Evolutionary conservation across 2,329 filamentous ascomycete genomes (phyloP).

Genomic region (Biscogniauxia mediterranea): DNA sequence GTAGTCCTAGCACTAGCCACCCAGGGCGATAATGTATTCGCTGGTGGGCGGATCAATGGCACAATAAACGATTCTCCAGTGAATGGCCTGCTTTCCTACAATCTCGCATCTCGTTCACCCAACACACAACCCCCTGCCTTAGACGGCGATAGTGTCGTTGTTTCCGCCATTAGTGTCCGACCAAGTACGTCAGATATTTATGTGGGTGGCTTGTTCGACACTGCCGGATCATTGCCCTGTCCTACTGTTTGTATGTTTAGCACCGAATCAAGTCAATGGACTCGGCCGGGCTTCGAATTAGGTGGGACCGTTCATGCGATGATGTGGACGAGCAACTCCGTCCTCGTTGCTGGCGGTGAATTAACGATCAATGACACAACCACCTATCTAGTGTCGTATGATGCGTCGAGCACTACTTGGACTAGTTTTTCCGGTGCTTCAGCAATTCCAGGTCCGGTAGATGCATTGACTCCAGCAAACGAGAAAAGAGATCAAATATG

Average conservation of each 20-base stretch:
- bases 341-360: slow-evolving; percentile 75
- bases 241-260: slow-evolving; percentile 79
- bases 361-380: slow-evolving; percentile 64
- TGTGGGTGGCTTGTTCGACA: slow-evolving; percentile 81
- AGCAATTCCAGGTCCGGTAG: slow-evolving; percentile 75
- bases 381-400: slow-evolving; percentile 70
- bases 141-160: slow-evolving; percentile 65
- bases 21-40: slow-evolving; percentile 68
- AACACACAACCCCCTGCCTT: slow-evolving; percentile 73
- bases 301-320: slow-evolving; percentile 69
- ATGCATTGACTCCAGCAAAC: slow-evolving; percentile 72
- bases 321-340: slow-evolving; percentile 71
- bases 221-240: slow-evolving; percentile 79
- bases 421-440: slow-evolving; percentile 58
- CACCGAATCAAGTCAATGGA: slow-evolving; percentile 71
- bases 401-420: slow-evolving; percentile 67
- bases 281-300: slow-evolving; percentile 70
- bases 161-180: slow-evolving; percentile 73
- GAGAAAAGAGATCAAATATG: slow-evolving; percentile 72
- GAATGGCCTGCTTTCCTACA: slow-evolving; percentile 76
- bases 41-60: slow-evolving; percentile 78
- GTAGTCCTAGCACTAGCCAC: slow-evolving; percentile 72
- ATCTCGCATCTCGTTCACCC: slow-evolving; percentile 65
- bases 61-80: slow-evolving; percentile 61
- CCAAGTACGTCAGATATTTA: slow-evolving; percentile 73